Base-by-base conservation (phyloP, 2,329 filamentous ascomycete genomes). In the Cercospora zeae-maydis region DNA sequence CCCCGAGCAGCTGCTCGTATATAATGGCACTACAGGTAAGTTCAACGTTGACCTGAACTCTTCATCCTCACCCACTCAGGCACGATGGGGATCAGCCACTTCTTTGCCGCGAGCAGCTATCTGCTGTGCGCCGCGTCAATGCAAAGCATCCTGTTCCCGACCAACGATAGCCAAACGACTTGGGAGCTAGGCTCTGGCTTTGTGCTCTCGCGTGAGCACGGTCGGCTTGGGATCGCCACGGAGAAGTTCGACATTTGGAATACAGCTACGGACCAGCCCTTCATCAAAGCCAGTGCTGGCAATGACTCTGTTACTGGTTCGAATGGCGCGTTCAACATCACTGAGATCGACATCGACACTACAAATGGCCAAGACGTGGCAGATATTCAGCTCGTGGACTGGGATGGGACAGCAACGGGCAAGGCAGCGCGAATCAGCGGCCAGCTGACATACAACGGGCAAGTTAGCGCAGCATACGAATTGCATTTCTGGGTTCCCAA, bases 251-350 rank as follows among this genome's bases (percentile, higher is more conserved):
- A 37, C 45, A 59, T 72, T 42, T 72, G 69, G 70, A 67, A 53
- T 27, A 66, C 70, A 2, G 59, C 60, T 3, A 47, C 66, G 3
- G 58, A 55, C 9, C 54, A 62, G 56, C 69, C 69, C 14, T 71
- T 72, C 53, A 66, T 72, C 42, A 69, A 67, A 53, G 70, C 70
- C 2, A 71, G 69, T 47, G 68, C 65, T 39, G 69, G 69, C 4
- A 65, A 70, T 24, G 69, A 72, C 52, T 66, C 61, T 6, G 59
- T 69, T n/a, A 45, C 49, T 45, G 66, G 66, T 8, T 68, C 69
- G 9, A 67, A 66, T 47, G 69, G 69, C 27, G 68, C 69, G 11
- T 70, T 70, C 64, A 69, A 71, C 34, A 70, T 71, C 49, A 68
- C 68, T 1, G 55, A 70, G 2, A 63, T 72, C 39, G 69, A 72